Conservation (phyloP, 2,329 filamentous ascomycete genomes). For the Exserohilum rostratum region DNA sequence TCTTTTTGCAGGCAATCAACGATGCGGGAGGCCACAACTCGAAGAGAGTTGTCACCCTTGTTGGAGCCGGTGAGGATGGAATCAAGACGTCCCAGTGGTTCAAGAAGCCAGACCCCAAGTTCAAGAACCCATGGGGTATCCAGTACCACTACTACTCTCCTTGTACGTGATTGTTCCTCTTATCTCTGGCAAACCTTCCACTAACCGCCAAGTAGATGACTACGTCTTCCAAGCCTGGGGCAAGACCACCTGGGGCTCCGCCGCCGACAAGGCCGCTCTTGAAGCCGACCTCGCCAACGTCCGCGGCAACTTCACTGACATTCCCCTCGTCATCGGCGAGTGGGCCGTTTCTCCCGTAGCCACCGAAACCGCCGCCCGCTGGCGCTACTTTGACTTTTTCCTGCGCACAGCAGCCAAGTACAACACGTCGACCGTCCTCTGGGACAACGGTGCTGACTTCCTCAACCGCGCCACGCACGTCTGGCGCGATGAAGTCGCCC, state of each 20-base stretch:
- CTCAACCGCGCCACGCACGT: slow-evolving; percentile 56
- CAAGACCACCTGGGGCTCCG: slow-evolving; percentile 65
- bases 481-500: slow-evolving; percentile 59
- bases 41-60: slow-evolving; percentile 62
- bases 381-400: slow-evolving; percentile 64
- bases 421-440: slow-evolving; percentile 59
- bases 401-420: slow-evolving; percentile 57
- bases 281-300: slow-evolving; percentile 59
- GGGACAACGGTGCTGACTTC: slow-evolving; percentile 66
- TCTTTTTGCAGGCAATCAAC: slow-evolving; percentile 62
- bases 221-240: slow-evolving; percentile 59
- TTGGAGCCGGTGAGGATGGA: slow-evolving; percentile 59
- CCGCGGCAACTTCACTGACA: slow-evolving; percentile 60
- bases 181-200: background rate
- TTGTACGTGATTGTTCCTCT: slow-evolving; percentile 50
- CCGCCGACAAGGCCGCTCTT: slow-evolving; percentile 58
- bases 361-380: slow-evolving; percentile 62
- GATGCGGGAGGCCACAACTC: slow-evolving; percentile 63
- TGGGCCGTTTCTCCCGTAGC: slow-evolving; percentile 59
- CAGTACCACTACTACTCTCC: slow-evolving; percentile 68
- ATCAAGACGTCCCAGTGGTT: slow-evolving; percentile 63
- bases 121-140: slow-evolving; percentile 63
- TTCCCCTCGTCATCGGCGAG: slow-evolving; percentile 65
- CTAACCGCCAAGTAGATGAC: slow-evolving; percentile 25
- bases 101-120: slow-evolving; percentile 52